These are phyloP conservation scores for Citrus glauca DNA, from an alignment of 345 rosid genomes.

Conservation along the genomic window DNA sequence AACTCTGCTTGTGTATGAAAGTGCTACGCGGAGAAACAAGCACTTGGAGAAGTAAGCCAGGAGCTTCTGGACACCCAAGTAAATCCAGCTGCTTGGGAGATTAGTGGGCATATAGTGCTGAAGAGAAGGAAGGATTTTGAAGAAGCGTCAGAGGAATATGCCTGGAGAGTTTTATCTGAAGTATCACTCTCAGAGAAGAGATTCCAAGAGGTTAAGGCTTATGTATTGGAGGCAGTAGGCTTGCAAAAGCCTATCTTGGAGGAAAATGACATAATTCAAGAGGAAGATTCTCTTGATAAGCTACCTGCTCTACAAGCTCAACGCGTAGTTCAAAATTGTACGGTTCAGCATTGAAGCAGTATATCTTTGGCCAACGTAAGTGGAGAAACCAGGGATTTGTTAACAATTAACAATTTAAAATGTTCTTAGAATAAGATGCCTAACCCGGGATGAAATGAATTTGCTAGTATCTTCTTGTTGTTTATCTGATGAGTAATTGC, in stretches of 20 bases:
- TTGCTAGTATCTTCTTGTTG: not conserved
- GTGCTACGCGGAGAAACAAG: constrained; percentile 58
- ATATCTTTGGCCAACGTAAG: not conserved
- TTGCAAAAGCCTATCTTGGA: not conserved
- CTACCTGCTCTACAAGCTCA: constrained; percentile 6
- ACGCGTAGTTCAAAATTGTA: constrained; percentile 11
- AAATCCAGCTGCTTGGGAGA: constrained; percentile 56
- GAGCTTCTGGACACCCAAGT: constrained; percentile 47
- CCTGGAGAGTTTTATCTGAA: constrained; percentile 43
- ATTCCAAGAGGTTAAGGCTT: constrained; percentile 38
- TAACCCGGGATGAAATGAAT: not conserved
- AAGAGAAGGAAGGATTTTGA: constrained; percentile 43
- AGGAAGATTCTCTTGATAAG: constrained; percentile 13
- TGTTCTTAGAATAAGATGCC: no score
- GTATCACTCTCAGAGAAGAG: constrained; percentile 51
- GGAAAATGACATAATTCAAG: not conserved
- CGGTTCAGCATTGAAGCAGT: constrained; percentile 7
- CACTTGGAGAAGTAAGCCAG: constrained; percentile 38
- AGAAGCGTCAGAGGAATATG: constrained; percentile 42
- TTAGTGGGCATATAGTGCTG: constrained; percentile 48
- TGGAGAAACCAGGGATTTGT: no score
- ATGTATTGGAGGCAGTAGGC: constrained; percentile 30
- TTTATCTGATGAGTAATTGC: no score
- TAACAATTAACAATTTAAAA: no score
- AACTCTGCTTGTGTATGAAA: constrained; percentile 3